A percentile compares a stretch with the other conserved stretches of the same genome.
phyloP scores from a whole-genome alignment of 2,329 filamentous ascomycete species.

The Scytalidium lignicola region DNA sequence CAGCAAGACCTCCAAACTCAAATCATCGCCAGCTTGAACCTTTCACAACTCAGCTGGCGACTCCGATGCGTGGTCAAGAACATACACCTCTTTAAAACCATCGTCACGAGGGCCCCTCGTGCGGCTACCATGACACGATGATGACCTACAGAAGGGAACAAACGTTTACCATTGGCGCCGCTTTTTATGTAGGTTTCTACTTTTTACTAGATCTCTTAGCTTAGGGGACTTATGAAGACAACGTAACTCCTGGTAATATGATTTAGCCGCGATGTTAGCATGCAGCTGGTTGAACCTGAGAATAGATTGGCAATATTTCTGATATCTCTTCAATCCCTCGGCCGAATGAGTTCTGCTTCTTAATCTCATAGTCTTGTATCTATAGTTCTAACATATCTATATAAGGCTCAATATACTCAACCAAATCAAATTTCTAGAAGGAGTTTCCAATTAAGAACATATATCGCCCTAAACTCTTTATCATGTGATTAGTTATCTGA shows the following conservation, averaged over 20 bases:
- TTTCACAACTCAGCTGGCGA: constrained; percentile 58
- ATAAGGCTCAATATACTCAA: background rate
- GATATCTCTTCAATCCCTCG: background rate
- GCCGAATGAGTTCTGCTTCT: background rate
- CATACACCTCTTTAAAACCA: constrained; percentile 71
- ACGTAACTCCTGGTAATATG: constrained; percentile 43
- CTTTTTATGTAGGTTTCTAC: constrained; percentile 12
- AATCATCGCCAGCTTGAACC: constrained; percentile 62
- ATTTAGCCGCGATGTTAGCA: constrained; percentile 41
- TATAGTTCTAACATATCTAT: background rate
- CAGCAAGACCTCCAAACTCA: constrained; percentile 65
- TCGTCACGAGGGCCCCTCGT: constrained; percentile 64
- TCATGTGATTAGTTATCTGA: too few species aligned
- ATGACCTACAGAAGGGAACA: constrained; percentile 65
- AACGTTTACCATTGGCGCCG: too few species aligned
- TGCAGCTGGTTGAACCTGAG: constrained; percentile 45
- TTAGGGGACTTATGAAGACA: constrained; percentile 24
- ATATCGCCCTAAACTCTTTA: too few species aligned
- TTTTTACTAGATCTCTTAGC: background rate
- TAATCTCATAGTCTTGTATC: background rate
- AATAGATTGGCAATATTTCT: constrained; percentile 41
- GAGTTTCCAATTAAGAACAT: too few species aligned
- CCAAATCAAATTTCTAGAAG: background rate
- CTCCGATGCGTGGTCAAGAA: constrained; percentile 71
- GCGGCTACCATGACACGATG: constrained; percentile 60